Evolutionary conservation across 1,284 basidiomycete species (phyloP).

Genomic region (Kalmanozyma brasiliensis): DNA sequence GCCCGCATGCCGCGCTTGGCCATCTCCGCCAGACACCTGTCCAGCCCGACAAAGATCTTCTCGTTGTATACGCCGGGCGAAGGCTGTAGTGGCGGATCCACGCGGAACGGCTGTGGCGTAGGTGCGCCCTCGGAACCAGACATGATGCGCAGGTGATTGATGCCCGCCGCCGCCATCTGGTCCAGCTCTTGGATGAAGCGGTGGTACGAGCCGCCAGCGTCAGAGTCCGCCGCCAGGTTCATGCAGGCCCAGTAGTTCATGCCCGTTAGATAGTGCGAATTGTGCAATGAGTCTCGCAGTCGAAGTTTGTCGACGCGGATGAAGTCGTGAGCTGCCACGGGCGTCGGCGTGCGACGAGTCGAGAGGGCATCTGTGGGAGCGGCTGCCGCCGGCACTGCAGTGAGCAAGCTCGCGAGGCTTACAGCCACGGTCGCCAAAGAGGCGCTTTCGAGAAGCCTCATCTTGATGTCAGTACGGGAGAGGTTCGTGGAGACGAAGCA

Average conservation of each 20-base stretch:
- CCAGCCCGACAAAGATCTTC: conserved; percentile 45
- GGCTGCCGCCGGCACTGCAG: neutral
- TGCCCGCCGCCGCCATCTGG: conserved; percentile 40
- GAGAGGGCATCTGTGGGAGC: neutral
- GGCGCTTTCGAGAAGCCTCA: too few relatives aligned
- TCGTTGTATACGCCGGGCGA: conserved; percentile 37
- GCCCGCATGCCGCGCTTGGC: conserved; percentile 46
- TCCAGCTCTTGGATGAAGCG: conserved; percentile 49
- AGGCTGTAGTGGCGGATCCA: conserved; percentile 26
- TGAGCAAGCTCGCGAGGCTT: too few relatives aligned
- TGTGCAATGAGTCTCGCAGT: conserved; percentile 9
- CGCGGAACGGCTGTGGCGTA: conserved; percentile 22
- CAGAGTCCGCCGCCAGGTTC: conserved; percentile 50
- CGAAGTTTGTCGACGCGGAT: conserved; percentile 22
- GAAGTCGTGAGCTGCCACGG: conserved; percentile 10
- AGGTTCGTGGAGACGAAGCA: too few relatives aligned
- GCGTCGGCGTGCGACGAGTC: neutral
- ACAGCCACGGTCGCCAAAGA: too few relatives aligned
- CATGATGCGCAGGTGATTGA: conserved; percentile 59
- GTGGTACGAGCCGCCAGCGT: conserved; percentile 31
- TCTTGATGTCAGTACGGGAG: too few relatives aligned
- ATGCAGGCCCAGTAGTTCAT: conserved; percentile 47
- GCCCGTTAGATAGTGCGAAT: conserved; percentile 16
- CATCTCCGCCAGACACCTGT: conserved; percentile 49
- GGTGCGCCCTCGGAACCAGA: conserved; percentile 21